Conservation (phyloP, 768 basidiomycete genomes). For the Lentinula detonsa region DNA sequence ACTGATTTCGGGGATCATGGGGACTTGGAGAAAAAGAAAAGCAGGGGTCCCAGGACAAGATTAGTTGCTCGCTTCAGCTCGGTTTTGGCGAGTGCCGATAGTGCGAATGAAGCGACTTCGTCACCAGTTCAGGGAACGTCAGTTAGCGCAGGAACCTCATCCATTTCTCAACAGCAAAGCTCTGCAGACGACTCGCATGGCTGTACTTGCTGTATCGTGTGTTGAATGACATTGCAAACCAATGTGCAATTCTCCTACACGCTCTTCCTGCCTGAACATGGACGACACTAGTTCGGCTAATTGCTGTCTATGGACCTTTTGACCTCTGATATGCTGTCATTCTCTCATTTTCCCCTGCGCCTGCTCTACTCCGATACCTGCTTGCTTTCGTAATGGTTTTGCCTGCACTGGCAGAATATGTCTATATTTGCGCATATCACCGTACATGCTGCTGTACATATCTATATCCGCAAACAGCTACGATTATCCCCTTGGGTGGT, state of each 20-base stretch:
- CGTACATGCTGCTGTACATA: not conserved
- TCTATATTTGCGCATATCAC: not conserved
- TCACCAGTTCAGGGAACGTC: not conserved
- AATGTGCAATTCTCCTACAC: not conserved
- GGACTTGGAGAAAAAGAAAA: conserved; percentile 48
- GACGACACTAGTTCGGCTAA: not conserved
- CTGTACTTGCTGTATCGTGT: not conserved
- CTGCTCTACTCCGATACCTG: not conserved
- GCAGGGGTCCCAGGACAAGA: not conserved
- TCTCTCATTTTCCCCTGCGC: not conserved
- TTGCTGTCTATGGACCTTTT: not conserved
- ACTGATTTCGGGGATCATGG: conserved; percentile 43
- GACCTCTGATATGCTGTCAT: not conserved
- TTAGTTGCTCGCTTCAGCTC: not conserved
- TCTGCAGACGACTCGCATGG: not conserved
- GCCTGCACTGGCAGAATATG: not conserved
- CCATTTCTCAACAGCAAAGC: not conserved
- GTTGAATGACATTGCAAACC: not conserved
- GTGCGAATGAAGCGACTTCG: not conserved
- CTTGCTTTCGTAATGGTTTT: not conserved
- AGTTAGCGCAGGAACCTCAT: not conserved
- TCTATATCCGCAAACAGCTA: not conserved
- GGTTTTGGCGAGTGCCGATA: not conserved
- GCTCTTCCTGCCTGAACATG: not conserved
- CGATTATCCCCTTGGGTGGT: not conserved